Conservation (phyloP, 1,284 basidiomycete genomes). For the Cryptococcus sp. region DNA sequence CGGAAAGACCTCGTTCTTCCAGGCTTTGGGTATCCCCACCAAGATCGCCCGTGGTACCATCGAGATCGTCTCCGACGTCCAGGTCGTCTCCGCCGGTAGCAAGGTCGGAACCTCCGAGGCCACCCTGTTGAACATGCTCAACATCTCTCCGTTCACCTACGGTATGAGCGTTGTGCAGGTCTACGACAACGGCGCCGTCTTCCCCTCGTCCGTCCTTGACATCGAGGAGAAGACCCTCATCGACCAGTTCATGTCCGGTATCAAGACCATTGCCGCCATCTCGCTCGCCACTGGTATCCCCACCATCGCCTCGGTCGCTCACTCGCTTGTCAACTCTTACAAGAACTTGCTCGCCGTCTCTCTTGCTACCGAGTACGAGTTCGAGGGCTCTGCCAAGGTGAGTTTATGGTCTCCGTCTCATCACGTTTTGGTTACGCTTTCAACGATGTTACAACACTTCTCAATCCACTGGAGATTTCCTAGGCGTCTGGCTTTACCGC, state of each 20-base stretch:
- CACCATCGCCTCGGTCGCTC: slow-evolving; percentile 87
- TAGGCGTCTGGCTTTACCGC: slow-evolving; percentile 59
- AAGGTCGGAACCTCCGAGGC: slow-evolving; percentile 98
- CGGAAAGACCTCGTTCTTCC: slow-evolving; percentile 99
- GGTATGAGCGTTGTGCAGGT: slow-evolving; percentile 96
- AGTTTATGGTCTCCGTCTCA: slow-evolving; percentile 37
- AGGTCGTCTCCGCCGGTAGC: slow-evolving; percentile 87
- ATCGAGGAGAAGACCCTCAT: slow-evolving; percentile 88
- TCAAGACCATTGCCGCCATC: slow-evolving; percentile 94
- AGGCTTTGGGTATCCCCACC: slow-evolving; percentile 98
- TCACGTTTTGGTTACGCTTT: slow-evolving; percentile 14
- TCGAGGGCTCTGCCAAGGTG: slow-evolving; percentile 92
- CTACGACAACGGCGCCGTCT: slow-evolving; percentile 87
- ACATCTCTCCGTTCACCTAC: slow-evolving; percentile 98
- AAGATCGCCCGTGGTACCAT: slow-evolving; percentile 99
- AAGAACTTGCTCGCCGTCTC: slow-evolving; percentile 95
- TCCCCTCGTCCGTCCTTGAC: slow-evolving; percentile 89
- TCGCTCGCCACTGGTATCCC: slow-evolving; percentile 96
- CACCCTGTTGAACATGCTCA: slow-evolving; percentile 97
- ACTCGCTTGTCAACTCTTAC: slow-evolving; percentile 98
- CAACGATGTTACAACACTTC: slow-evolving; percentile 34
- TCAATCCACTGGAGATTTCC: slow-evolving; percentile 54
- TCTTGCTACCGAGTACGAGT: slow-evolving; percentile 90
- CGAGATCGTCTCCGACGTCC: slow-evolving; percentile 97
- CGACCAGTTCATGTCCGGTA: slow-evolving; percentile 84